A percentile compares a stretch with the other conserved stretches of the same genome.
These are phyloP conservation scores for Dipteronia dyeriana DNA, from an alignment of 345 rosid genomes.

Conservation along the genomic window DNA sequence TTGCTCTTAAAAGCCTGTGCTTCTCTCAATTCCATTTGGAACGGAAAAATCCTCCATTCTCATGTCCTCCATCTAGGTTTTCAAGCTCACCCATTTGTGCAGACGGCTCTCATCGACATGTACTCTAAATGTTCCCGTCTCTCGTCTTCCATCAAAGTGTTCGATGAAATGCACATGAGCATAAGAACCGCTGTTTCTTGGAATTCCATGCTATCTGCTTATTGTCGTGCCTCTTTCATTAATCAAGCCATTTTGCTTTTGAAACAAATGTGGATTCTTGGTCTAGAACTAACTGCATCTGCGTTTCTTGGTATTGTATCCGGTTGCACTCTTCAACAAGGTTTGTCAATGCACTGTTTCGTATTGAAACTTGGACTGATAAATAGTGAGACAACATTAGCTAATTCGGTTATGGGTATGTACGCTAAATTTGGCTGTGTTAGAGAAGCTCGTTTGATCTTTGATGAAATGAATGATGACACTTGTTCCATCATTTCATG, in stretches of 20 bases:
- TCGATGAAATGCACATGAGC: conserved; percentile 32
- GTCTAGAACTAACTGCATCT: conserved; percentile 28
- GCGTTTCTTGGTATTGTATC: conserved; percentile 27
- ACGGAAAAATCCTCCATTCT: conserved; percentile 22
- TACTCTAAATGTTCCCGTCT: conserved; percentile 25
- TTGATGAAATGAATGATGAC: conserved; percentile 28
- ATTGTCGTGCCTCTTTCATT: conserved; percentile 21
- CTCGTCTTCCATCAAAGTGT: conserved; percentile 20
- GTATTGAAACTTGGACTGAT: conserved; percentile 29
- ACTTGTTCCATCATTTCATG: conserved; percentile 29
- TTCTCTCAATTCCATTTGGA: conserved; percentile 10
- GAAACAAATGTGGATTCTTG: conserved; percentile 31
- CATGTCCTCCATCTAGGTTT: conserved; percentile 23
- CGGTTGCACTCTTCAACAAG: conserved; percentile 23
- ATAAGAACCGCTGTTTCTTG: conserved; percentile 26
- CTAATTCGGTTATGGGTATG: conserved; percentile 33
- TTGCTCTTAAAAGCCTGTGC: conserved; percentile 30
- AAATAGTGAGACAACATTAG: conserved; percentile 23
- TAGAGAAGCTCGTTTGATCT: conserved; percentile 27
- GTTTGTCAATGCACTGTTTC: conserved; percentile 35
- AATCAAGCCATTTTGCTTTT: conserved; percentile 20
- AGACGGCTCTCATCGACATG: conserved; percentile 30
- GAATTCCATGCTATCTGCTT: conserved; percentile 34
- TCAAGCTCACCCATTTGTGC: conserved; percentile 22
- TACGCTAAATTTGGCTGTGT: conserved; percentile 24